These are phyloP conservation scores for Lactarius hengduanensis DNA, from an alignment of 768 basidiomycete genomes.

Conservation along the genomic window DNA sequence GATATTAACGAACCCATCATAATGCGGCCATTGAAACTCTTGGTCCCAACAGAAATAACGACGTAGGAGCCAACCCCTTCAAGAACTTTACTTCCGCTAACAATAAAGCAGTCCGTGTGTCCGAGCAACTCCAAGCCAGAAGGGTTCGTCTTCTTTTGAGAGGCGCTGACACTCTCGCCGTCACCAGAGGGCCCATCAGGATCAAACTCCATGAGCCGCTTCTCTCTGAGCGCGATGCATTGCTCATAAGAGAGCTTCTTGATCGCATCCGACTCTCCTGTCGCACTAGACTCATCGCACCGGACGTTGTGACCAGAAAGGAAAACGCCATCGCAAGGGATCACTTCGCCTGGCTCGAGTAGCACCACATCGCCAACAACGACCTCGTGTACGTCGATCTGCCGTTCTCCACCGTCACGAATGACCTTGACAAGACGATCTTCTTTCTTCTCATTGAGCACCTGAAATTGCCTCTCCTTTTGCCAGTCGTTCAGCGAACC, in stretches of 20 bases:
- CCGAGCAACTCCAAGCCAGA: conserved; percentile 35
- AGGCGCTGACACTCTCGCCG: conserved; percentile 33
- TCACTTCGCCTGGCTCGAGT: conserved; percentile 91
- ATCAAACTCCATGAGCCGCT: conserved; percentile 25
- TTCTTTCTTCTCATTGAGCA: conserved; percentile 92
- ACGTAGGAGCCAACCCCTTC: conserved; percentile 95
- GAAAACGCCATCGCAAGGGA: conserved; percentile 96
- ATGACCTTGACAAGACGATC: conserved; percentile 83
- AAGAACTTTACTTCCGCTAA: conserved; percentile 89
- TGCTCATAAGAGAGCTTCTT: conserved; percentile 81
- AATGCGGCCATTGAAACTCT: conserved; percentile 94
- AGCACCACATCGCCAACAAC: conserved; percentile 92
- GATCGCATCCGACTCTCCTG: conserved; percentile 95
- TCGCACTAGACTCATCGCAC: conserved; percentile 95
- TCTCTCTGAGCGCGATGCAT: conserved; percentile 52
- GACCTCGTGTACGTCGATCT: conserved; percentile 59
- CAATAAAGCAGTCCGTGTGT: conserved; percentile 88
- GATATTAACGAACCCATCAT: conserved; percentile 79
- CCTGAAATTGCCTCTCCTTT: conserved; percentile 94
- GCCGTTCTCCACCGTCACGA: conserved; percentile 33
- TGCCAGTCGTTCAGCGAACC: conserved; percentile 98
- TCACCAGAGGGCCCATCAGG: conserved; percentile 15
- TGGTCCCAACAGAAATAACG: conserved; percentile 87
- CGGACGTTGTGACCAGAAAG: conserved; percentile 88
- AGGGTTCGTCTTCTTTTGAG: conserved; percentile 7